Evolutionary conservation across 768 basidiomycete genomes (phyloP).

Genomic region (Lactarius deliciosus): DNA sequence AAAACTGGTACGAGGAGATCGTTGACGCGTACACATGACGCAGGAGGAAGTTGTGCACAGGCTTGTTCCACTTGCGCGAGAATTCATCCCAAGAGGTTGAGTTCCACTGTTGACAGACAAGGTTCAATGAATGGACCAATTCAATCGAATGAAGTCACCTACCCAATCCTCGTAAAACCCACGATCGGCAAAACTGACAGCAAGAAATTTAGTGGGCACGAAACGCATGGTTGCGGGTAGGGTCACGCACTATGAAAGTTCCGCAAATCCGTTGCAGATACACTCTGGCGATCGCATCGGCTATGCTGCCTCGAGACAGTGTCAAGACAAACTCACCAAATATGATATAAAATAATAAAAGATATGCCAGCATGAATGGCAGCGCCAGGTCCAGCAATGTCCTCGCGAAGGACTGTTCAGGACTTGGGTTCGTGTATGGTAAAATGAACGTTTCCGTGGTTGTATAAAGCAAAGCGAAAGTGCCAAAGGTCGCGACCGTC

Average conservation of each 20-base stretch:
- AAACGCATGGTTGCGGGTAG: not conserved
- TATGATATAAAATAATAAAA: conserved; percentile 83
- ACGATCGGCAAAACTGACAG: conserved; percentile 85
- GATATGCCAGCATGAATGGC: conserved; percentile 92
- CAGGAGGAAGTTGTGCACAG: conserved; percentile 90
- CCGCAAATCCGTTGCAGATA: conserved; percentile 95
- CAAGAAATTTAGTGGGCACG: not conserved
- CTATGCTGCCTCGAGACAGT: not conserved
- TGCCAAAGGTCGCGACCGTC: conserved; percentile 87
- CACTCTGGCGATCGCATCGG: conserved; percentile 58
- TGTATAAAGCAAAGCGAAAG: conserved; percentile 91
- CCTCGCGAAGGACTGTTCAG: conserved; percentile 68
- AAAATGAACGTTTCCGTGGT: conserved; percentile 93
- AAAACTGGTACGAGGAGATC: conserved; percentile 72
- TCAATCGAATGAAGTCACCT: conserved; percentile 27
- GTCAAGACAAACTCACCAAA: conserved; percentile 53
- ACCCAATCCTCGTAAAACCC: conserved; percentile 99
- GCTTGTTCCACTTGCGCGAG: conserved; percentile 98
- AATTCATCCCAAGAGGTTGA: conserved; percentile 97
- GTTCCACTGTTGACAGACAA: conserved; percentile 72
- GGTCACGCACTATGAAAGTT: conserved; percentile 72
- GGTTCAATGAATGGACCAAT: not conserved
- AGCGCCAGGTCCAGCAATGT: conserved; percentile 83
- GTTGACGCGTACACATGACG: conserved; percentile 94
- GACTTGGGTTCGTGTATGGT: conserved; percentile 68